Conservation (phyloP, 305 asterid genomes). For the Andrographis paniculata region DNA sequence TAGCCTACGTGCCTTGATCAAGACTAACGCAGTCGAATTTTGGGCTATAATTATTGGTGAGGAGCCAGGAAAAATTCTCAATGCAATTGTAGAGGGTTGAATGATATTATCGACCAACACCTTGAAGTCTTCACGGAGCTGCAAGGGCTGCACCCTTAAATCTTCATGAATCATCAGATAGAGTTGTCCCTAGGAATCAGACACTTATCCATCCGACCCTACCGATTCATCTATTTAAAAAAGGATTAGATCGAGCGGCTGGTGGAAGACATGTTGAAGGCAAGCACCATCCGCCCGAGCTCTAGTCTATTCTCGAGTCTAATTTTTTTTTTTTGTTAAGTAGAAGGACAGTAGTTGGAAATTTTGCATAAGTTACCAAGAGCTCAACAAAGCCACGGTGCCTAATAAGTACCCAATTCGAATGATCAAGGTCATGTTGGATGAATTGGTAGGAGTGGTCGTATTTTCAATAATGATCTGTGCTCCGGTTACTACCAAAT, state of each 20-base stretch:
- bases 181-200: too few species aligned
- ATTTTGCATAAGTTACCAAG: background rate
- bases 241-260: background rate
- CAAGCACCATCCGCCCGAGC: background rate
- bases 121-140: too few species aligned
- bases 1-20: too few species aligned
- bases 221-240: too few species aligned
- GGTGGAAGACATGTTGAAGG: background rate
- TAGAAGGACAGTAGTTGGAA: background rate
- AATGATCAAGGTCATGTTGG: constrained; percentile 1
- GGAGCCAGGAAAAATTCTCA: too few species aligned
- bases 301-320: constrained; percentile 4
- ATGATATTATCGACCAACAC: background rate
- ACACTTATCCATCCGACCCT: too few species aligned
- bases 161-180: too few species aligned
- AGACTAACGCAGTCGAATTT: too few species aligned
- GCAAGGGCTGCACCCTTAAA: too few species aligned
- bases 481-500: too few species aligned
- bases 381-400: background rate
- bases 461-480: background rate
- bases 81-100: too few species aligned
- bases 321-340: background rate
- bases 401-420: background rate
- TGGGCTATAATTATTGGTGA: too few species aligned
- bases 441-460: constrained; percentile 1